phyloP scores from a whole-genome alignment of 257 asterid genomes.

The Ligustrum vulgare region DNA sequence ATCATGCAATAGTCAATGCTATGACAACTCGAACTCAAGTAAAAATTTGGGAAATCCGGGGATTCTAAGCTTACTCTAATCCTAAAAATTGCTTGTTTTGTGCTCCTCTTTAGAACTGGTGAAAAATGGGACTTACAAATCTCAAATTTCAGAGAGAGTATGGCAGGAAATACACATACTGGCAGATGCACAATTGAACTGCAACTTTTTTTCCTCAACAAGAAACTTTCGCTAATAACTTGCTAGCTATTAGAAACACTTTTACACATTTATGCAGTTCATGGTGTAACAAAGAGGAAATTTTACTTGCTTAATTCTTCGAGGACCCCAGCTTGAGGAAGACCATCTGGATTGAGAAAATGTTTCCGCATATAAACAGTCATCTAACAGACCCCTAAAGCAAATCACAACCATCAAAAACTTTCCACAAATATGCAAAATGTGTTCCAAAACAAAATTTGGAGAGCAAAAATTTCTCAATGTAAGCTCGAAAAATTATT shows the following conservation, averaged over 20 bases:
- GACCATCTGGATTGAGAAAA: constrained; percentile 87
- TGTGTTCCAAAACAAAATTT: constrained; percentile 1
- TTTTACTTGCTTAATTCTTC: constrained; percentile 75
- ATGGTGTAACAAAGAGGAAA: constrained; percentile 20
- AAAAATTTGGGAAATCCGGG: background rate
- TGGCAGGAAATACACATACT: background rate
- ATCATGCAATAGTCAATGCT: background rate
- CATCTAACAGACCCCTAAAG: constrained; percentile 81
- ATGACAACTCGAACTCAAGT: background rate
- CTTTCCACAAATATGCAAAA: constrained; percentile 6
- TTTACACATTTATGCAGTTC: background rate
- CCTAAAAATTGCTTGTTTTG: background rate
- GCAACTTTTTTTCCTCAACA: background rate
- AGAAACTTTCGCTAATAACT: constrained; percentile 4
- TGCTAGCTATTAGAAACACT: background rate
- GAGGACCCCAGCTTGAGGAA: constrained; percentile 94
- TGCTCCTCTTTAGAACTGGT: background rate
- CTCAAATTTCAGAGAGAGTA: background rate
- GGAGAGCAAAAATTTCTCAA: constrained; percentile 3
- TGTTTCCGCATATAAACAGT: constrained; percentile 79
- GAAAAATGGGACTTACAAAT: background rate
- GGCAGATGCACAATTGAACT: background rate
- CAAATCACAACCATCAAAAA: constrained; percentile 21
- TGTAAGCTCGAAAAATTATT: too few relatives aligned
- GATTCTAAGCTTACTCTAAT: background rate